Percentiles rank a stretch among this genome's conserved stretches.
These are phyloP conservation scores for Penicillium sp. DNA, from an alignment of 2,329 filamentous ascomycete genomes.

Conservation along the genomic window DNA sequence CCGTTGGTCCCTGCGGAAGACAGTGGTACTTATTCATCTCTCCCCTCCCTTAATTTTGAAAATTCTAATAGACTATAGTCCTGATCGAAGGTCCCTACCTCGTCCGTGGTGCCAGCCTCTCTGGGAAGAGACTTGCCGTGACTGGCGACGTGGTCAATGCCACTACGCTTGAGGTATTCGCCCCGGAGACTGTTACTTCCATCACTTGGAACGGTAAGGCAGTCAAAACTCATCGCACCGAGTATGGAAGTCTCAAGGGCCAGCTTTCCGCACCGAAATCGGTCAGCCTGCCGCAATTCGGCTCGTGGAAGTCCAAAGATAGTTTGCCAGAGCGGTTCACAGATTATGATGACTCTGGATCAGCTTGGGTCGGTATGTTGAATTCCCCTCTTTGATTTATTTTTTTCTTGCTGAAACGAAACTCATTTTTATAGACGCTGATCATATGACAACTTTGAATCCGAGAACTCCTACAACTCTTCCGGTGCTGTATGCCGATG, in stretches of 20 bases:
- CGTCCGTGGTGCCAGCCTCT: slow-evolving; percentile 51
- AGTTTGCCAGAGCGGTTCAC: slow-evolving; percentile 48
- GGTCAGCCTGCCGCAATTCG: slow-evolving; percentile 39
- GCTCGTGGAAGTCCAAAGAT: slow-evolving; percentile 47
- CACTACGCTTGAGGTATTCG: slow-evolving; percentile 53
- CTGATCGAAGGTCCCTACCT: slow-evolving; percentile 59
- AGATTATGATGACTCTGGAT: slow-evolving; percentile 48
- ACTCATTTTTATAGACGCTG: slow-evolving; percentile 36
- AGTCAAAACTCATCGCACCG: slow-evolving; percentile 37
- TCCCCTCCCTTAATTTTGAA: fast-evolving
- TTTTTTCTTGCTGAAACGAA: neutral
- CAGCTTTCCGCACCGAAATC: slow-evolving; percentile 32
- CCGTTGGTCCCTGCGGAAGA: slow-evolving; percentile 51
- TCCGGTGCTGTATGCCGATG: slow-evolving; percentile 52
- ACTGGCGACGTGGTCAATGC: slow-evolving; percentile 51
- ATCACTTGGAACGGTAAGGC: slow-evolving; percentile 58
- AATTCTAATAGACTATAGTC: slow-evolving; percentile 37
- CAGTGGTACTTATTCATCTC: slow-evolving; percentile 43
- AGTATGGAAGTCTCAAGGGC: slow-evolving; percentile 46
- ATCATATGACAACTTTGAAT: slow-evolving; percentile 48
- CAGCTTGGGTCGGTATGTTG: slow-evolving; percentile 39
- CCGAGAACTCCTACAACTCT: slow-evolving; percentile 48
- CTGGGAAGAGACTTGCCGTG: slow-evolving; percentile 45
- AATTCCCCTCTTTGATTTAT: slow-evolving; percentile 3
- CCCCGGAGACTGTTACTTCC: slow-evolving; percentile 48